phyloP scores from a whole-genome alignment of 2,329 filamentous ascomycete genomes.

The Lasiodiplodia theobromae region DNA sequence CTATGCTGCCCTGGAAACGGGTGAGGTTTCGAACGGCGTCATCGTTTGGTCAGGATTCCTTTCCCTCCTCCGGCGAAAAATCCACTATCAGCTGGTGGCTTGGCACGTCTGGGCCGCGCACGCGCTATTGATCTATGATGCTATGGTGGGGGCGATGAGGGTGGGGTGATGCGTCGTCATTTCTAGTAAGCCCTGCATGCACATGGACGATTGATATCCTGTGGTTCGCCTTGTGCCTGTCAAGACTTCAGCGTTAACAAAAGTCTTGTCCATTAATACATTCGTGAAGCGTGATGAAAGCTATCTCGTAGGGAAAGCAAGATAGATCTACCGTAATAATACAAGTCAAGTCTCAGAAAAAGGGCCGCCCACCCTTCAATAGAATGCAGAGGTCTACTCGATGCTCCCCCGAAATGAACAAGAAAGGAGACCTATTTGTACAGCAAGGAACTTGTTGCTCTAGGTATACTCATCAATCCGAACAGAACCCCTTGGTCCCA shows the following conservation, averaged over 20 bases:
- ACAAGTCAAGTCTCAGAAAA: background rate
- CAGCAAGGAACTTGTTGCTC: constrained; percentile 6
- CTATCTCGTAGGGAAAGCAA: background rate
- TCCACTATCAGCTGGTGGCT: background rate
- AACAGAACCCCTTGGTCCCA: background rate
- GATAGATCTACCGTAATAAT: background rate
- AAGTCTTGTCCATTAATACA: background rate
- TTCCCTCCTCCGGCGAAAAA: background rate
- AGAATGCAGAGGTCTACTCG: background rate
- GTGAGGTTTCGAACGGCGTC: background rate
- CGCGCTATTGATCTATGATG: background rate
- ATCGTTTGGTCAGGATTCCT: background rate
- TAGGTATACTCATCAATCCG: background rate
- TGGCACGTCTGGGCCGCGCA: background rate
- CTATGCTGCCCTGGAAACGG: too few species aligned
- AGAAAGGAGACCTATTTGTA: background rate
- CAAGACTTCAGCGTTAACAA: background rate
- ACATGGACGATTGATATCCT: too few species aligned
- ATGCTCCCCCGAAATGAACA: background rate
- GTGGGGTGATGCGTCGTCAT: background rate
- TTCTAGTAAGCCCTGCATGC: background rate
- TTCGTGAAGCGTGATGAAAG: background rate
- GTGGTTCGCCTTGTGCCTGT: too few species aligned
- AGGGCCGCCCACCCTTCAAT: background rate
- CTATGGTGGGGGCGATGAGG: background rate